A percentile compares a stretch with the other conserved stretches of the same genome.
Conservation (phyloP, 805 yeast genomes). For the Clavispora phyllophila region DNA sequence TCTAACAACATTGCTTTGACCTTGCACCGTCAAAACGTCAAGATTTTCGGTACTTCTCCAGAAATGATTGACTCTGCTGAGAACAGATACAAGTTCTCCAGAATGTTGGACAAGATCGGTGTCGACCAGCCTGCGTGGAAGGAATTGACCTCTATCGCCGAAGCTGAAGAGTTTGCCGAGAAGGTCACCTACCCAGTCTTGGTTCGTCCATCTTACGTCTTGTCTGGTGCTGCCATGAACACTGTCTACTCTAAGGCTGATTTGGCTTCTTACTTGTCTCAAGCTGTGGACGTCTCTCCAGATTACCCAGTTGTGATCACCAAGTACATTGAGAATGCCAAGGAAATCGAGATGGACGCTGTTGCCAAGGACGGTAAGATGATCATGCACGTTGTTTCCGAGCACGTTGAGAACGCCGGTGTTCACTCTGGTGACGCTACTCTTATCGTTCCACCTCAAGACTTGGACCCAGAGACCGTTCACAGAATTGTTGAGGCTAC, state of each 20-base stretch:
- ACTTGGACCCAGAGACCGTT: conserved; percentile 81
- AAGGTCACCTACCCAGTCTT: conserved; percentile 91
- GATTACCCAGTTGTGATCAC: conserved; percentile 98
- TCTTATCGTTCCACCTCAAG: conserved; percentile 86
- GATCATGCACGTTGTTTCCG: conserved; percentile 91
- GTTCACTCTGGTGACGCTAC: conserved; percentile 99
- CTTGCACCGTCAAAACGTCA: conserved; percentile 77
- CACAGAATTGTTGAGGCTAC: conserved; percentile 90
- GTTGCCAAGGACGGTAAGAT: conserved; percentile 88
- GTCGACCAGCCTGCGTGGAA: conserved; percentile 98
- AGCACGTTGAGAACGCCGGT: conserved; percentile 98
- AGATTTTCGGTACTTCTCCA: conserved; percentile 90
- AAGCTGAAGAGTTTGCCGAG: conserved; percentile 80
- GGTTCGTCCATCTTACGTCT: conserved; percentile 95
- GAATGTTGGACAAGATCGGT: conserved; percentile 84
- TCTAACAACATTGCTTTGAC: conserved; percentile 94
- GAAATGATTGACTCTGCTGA: conserved; percentile 95
- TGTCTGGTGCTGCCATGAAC: conserved; percentile 98
- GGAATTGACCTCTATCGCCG: conserved; percentile 81
- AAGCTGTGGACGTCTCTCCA: conserved; percentile 88
- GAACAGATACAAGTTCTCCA: conserved; percentile 96
- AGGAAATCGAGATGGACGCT: conserved; percentile 96
- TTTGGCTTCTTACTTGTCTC: conserved; percentile 72
- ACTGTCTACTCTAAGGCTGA: conserved; percentile 78
- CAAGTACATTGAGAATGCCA: conserved; percentile 91